phyloP scores from a whole-genome alignment of 2,329 filamentous ascomycete genomes.

The Fusarium pseudograminearum region DNA sequence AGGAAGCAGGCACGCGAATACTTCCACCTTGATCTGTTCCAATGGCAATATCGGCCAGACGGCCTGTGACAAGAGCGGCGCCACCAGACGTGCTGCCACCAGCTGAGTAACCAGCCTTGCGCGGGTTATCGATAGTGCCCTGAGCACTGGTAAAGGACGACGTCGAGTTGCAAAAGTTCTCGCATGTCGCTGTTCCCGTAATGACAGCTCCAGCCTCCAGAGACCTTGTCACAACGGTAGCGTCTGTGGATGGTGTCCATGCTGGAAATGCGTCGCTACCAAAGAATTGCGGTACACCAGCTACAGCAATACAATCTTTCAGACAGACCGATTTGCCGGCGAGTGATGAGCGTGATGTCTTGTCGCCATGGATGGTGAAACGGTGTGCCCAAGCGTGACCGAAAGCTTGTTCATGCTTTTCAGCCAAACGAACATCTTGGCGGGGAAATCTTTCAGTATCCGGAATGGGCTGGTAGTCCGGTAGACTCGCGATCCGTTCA shows the following conservation, averaged over 20 bases:
- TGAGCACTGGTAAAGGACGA: conserved; percentile 61
- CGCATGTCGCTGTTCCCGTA: conserved; percentile 63
- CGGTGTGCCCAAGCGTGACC: conserved; percentile 65
- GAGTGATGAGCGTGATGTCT: conserved; percentile 41
- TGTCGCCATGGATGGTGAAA: conserved; percentile 56
- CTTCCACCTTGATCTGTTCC: conserved; percentile 63
- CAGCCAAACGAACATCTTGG: conserved; percentile 55
- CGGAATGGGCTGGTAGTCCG: conserved; percentile 60
- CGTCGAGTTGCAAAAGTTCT: conserved; percentile 65
- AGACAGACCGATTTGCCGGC: conserved; percentile 61
- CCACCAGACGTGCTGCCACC: conserved; percentile 64
- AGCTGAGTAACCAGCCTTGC: conserved; percentile 58
- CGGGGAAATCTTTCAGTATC: conserved; percentile 60
- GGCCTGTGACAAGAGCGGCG: conserved; percentile 59
- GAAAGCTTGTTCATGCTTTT: conserved; percentile 56
- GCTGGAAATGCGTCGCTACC: conserved; percentile 63
- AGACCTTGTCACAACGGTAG: conserved; percentile 63
- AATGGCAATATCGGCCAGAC: conserved; percentile 58
- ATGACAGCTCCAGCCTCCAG: conserved; percentile 64
- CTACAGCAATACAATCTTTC: conserved; percentile 68
- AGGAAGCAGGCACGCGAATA: conserved; percentile 58
- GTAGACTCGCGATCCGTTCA: conserved; percentile 56
- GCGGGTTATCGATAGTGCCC: conserved; percentile 61
- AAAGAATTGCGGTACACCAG: conserved; percentile 64
- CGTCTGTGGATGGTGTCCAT: conserved; percentile 65